Evolutionary conservation across 2,329 filamentous ascomycete genomes (phyloP), one percentile per base, ranked within the genome.

Genomic region (Colletotrichum paranaense): DNA sequence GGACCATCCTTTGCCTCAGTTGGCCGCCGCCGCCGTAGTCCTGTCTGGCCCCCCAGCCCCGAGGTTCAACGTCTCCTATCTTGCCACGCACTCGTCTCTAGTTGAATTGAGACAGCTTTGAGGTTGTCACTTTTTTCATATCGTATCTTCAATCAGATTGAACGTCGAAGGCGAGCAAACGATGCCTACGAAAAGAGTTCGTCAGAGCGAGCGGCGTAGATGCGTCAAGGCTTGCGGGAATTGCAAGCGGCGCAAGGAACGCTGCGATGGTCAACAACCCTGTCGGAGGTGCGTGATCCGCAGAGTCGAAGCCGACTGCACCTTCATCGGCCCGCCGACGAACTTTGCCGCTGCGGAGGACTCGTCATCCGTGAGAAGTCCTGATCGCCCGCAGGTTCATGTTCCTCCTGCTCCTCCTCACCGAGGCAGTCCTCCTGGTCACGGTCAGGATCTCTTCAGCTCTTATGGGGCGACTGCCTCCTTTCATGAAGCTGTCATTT

Each of bases 241-340:
- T 62, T 80, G 79, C 69, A 79, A 79, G 69, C 77, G 77, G 7
- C 77, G 79, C 38, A 80, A 80, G 52, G 78, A 81, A 64, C 78
- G 78, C 12, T 80, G 79, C 72, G 78, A 80, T 35, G 79, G 78
- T 46, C 72, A 65, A 5, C 75, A 74, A 56, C 78, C 79, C 9
- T 80, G 79, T 62, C 63, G 75, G 46, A 75, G 79, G 30, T 80
- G 79, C 70, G 67, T 76, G 28, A 65, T 68, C 7, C 76, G 79
- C 16, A 66, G 74, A 32, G 77, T 79, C 16, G 65, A 70, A 22
- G 64, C 53, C 59, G 74, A 76, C 8, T 80, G 79, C 73, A 65
- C 24, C 60, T 78, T 78, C 35, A 26, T 53, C 53, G 66, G 66
- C 24, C 66, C 55, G n/a, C 30, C 30, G n/a, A 52, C 52, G 42